phyloP scores from a whole-genome alignment of 1,284 basidiomycete genomes.

The Stereum hirsutum region DNA sequence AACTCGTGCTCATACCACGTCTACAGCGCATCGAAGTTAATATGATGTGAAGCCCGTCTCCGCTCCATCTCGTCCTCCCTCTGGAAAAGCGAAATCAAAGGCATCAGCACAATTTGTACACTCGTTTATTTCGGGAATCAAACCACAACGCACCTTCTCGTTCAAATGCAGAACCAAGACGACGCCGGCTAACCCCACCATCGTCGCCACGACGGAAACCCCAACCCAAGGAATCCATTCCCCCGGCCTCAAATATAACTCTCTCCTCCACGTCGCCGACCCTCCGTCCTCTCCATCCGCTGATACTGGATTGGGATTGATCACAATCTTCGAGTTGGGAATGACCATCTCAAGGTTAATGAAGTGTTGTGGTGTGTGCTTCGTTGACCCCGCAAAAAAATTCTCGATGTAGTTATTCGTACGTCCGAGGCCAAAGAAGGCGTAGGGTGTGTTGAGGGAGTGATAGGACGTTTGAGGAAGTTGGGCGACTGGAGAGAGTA shows the following conservation, averaged over 20 bases:
- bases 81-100: conserved; percentile 30
- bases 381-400: conserved; percentile 84
- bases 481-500: conserved; percentile 61
- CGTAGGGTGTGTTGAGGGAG: conserved; percentile 83
- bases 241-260: conserved; percentile 89
- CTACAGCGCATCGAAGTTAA: conserved; percentile 92
- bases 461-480: conserved; percentile 90
- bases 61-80: conserved; percentile 90
- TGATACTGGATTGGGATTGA: conserved; percentile 61
- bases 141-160: conserved; percentile 70
- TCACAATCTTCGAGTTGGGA: conserved; percentile 96
- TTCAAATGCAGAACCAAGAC: conserved; percentile 85
- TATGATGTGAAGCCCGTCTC: conserved; percentile 81
- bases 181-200: conserved; percentile 68
- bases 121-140: background rate
- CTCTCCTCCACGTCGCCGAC: conserved; percentile 84
- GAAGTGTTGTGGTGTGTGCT: conserved; percentile 60
- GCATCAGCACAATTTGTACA: conserved; percentile 4
- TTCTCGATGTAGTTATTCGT: conserved; percentile 99
- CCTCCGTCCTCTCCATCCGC: conserved; percentile 24
- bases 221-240: conserved; percentile 99
- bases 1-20: too few species aligned
- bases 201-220: conserved; percentile 72
- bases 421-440: conserved; percentile 93
- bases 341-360: conserved; percentile 95